Evolutionary conservation across 495 filamentous ascomycete genomes (phyloP), one percentile per base, ranked within the genome.

Genomic region (Collariella sp.): DNA sequence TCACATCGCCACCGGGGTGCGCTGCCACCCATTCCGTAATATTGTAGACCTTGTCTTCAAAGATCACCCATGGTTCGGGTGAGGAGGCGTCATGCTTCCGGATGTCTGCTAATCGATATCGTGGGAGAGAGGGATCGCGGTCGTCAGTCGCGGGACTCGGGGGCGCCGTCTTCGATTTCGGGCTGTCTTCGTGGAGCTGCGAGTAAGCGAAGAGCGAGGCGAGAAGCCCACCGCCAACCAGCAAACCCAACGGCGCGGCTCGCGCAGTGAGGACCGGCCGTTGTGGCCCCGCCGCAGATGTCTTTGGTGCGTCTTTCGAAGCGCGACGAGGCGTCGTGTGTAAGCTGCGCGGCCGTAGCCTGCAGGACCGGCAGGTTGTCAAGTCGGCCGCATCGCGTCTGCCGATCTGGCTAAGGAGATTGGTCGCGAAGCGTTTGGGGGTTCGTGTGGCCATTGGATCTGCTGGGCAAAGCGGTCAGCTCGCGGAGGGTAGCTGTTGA

Each of bases 1-100:
- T 83, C 3, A 83, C 76, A 41, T 80, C 76, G 3, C 80, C 80
- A 19, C 80, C 80, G 0, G 80, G 80, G 55, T 83, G 80, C n/a
- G 70, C 76, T 4, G 67, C 62, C 1, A 83, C 58, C 76, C 77
- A 83, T 24, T 79, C 72, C 10, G 79, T 83, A 42, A 83, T 82
- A 54, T 83, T 72, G 68, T 81, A 83, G 7, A 83, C 79, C 33
- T 75, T 73, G 58, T 74, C 71, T 13, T 68, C 75, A 31, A 68
- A 71, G 29, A 67, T 73, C 0, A 82, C 73, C 79, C 79, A 83
- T 15, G 74, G 73, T 4, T 65, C 47, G 1, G 68, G 50, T 0
- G 79, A 77, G 18, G 67, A 67, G 0, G 65, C 62, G 12, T 70
- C 73, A 57, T 83, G 79, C 22, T 75, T 56, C 18, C 63, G 68